A percentile compares a stretch with the other conserved stretches of the same genome.
phyloP scores from a whole-genome alignment of 208 protist species.

The Trichomonas tenax region DNA sequence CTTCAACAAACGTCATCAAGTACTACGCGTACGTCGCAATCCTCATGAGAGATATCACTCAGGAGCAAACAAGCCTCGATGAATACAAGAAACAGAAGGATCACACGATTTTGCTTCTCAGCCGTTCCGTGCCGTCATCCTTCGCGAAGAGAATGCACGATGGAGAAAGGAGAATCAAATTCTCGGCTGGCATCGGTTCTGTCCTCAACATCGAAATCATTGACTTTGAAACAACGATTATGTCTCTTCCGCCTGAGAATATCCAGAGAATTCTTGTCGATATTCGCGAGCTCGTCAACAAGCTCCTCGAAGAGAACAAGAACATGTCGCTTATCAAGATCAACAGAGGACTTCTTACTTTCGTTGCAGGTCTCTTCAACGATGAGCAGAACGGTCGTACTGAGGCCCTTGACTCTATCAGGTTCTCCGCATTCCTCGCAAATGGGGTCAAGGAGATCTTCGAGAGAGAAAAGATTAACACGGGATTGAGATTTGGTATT shows the following conservation, averaged over 20 bases:
- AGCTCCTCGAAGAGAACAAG: not conserved
- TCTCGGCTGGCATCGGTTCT: not conserved
- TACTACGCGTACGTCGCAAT: not conserved
- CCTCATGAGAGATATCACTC: not conserved
- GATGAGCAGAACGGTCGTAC: not conserved
- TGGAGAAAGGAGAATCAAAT: not conserved
- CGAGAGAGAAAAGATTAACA: not conserved
- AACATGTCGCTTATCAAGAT: not conserved
- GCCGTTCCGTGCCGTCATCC: not conserved
- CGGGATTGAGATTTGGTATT: not conserved
- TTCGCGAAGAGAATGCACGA: not conserved
- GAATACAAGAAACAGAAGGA: not conserved
- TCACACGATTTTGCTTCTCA: not conserved
- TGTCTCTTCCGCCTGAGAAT: no score
- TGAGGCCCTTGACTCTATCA: not conserved
- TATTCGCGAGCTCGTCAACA: not conserved
- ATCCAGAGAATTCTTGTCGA: not conserved
- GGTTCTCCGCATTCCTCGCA: not conserved
- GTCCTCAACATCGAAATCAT: not conserved
- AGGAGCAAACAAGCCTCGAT: not conserved
- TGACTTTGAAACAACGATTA: not conserved
- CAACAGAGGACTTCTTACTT: not conserved
- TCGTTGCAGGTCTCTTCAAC: not conserved
- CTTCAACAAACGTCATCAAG: not conserved
- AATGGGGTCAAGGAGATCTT: not conserved